A percentile compares a stretch with the other conserved stretches of the same genome.
Evolutionary conservation across 1,284 basidiomycete species (phyloP).

Genomic region (Malassezia japonica): DNA sequence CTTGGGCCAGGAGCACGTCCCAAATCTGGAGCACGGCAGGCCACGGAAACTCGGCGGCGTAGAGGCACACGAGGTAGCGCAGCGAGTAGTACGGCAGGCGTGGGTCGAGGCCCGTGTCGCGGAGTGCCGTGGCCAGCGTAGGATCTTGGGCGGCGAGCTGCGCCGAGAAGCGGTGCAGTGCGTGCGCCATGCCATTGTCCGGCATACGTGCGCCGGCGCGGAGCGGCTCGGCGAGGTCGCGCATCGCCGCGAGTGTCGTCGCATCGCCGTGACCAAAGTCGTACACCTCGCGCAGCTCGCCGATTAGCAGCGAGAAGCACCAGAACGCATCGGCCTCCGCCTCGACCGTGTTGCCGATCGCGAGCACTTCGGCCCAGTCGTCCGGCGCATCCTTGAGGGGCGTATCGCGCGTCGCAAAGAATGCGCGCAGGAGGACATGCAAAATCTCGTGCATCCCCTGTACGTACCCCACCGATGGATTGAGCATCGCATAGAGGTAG

Average conservation of each 20-base stretch:
- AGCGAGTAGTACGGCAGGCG: slow-evolving; percentile 42
- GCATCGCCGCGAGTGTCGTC: slow-evolving; percentile 1
- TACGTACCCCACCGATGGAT: slow-evolving; percentile 41
- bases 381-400: not conserved
- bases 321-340: slow-evolving; percentile 46
- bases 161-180: slow-evolving; percentile 29
- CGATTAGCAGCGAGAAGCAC: slow-evolving; percentile 43
- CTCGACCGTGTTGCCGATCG: slow-evolving; percentile 7
- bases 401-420: slow-evolving; percentile 21
- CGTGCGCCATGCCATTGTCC: slow-evolving; percentile 29
- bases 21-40: slow-evolving; percentile 36
- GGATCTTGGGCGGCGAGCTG: slow-evolving; percentile 32
- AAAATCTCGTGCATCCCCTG: slow-evolving; percentile 46
- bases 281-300: slow-evolving; percentile 41
- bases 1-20: slow-evolving; percentile 39
- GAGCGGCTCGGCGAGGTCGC: slow-evolving; percentile 4
- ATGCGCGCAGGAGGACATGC: slow-evolving; percentile 35
- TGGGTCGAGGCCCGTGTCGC: slow-evolving; percentile 29
- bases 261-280: slow-evolving; percentile 27
- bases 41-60: slow-evolving; percentile 37
- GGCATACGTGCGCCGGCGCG: no score
- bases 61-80: slow-evolving; percentile 41
- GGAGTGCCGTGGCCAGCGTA: slow-evolving; percentile 28
- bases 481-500: slow-evolving; percentile 41
- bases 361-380: slow-evolving; percentile 1